A percentile compares a stretch with the other conserved stretches of the same genome.
phyloP scores from a whole-genome alignment of 345 rosid genomes.

The Noccaea bulbosa region DNA sequence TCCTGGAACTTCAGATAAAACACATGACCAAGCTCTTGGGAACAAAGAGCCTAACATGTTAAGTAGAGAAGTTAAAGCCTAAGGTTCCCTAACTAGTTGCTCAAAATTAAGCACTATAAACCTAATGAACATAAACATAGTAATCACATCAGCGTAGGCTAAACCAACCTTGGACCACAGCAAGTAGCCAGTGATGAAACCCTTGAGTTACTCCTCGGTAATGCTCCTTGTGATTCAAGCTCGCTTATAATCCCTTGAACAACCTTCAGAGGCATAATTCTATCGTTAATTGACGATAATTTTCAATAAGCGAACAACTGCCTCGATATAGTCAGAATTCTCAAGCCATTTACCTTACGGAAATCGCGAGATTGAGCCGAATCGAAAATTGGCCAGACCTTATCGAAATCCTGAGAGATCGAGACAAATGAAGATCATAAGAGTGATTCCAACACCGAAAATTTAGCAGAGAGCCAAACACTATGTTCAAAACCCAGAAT shows the following conservation, averaged over 20 bases:
- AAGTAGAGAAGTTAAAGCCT: constrained; percentile 8
- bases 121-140: constrained; percentile 9
- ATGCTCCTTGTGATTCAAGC: constrained; percentile 98
- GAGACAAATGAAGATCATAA: constrained; percentile 24
- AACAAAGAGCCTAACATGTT: not conserved
- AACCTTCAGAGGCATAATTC: constrained; percentile 55
- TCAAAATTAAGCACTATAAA: constrained; percentile 5
- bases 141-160: constrained; percentile 14
- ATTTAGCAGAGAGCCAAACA: not conserved
- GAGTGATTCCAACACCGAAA: constrained; percentile 13
- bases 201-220: constrained; percentile 98
- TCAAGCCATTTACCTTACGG: constrained; percentile 66
- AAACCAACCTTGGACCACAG: constrained; percentile 91
- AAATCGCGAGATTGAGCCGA: constrained; percentile 98
- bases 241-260: constrained; percentile 98
- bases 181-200: constrained; percentile 99
- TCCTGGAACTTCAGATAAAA: not conserved
- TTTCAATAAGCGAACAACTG: constrained; percentile 13
- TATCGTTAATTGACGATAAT: constrained; percentile 16
- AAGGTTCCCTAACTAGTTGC: not conserved
- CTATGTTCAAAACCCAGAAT: constrained; percentile 19
- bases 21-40: not conserved
- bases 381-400: constrained; percentile 99
- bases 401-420: constrained; percentile 95
- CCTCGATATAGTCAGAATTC: not conserved